Conservation (phyloP, 148 eudicot genomes). For the Agrostemma githago region DNA sequence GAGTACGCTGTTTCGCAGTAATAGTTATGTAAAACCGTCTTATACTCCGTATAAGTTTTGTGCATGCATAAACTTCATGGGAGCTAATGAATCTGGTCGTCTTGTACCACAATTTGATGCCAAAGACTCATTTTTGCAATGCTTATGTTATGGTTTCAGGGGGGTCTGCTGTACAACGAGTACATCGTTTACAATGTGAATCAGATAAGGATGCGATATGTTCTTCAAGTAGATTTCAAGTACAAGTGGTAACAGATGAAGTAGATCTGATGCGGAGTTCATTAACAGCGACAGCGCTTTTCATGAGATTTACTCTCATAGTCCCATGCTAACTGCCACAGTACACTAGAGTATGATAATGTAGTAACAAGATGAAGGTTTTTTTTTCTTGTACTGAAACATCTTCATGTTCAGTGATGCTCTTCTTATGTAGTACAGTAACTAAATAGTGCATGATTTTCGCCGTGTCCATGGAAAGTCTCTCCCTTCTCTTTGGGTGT, state of each 20-base stretch:
- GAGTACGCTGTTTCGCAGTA: too few species aligned
- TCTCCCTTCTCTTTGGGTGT: neutral
- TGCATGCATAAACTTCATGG: neutral
- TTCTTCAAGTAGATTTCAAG: conserved; percentile 73
- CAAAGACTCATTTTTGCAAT: neutral
- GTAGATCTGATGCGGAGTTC: neutral
- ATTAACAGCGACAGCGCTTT: neutral
- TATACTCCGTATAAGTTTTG: too few species aligned
- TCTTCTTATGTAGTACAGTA: neutral
- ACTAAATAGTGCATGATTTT: too few species aligned
- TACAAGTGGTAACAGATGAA: conserved; percentile 26
- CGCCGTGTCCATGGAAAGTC: neutral
- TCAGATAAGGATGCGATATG: conserved; percentile 87
- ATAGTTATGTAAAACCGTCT: too few species aligned
- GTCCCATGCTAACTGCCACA: neutral
- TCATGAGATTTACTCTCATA: neutral
- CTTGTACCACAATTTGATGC: neutral
- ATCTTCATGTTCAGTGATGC: neutral
- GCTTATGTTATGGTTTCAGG: conserved; percentile 43
- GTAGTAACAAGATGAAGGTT: neutral
- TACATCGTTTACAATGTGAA: conserved; percentile 92
- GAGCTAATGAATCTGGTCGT: neutral
- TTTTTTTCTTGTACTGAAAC: neutral
- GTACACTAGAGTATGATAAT: too few species aligned
- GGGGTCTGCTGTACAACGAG: conserved; percentile 67